Conservation (phyloP, 192 early-diverging fungal genomes). For the Podila verticillata region DNA sequence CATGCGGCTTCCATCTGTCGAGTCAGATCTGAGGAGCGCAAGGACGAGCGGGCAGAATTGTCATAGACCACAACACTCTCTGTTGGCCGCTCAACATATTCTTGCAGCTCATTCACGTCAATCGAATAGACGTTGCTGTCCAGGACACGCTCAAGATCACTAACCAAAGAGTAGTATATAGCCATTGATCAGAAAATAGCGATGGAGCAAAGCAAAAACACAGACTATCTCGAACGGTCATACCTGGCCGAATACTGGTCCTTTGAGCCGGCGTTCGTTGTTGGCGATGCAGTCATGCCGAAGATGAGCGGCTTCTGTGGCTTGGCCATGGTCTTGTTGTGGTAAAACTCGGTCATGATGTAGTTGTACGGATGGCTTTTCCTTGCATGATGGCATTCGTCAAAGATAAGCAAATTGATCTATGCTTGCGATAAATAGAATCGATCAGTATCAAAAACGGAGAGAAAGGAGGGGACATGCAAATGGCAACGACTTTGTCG, state of each 20-base stretch:
- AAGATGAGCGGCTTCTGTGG: conserved; percentile 60
- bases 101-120: conserved; percentile 14
- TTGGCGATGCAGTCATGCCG: conserved; percentile 93
- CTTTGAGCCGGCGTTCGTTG: conserved; percentile 35
- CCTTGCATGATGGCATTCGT: conserved; percentile 93
- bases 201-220: background rate
- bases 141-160: background rate
- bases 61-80: background rate
- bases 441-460: background rate
- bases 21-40: conserved; percentile 26
- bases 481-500: background rate
- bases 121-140: background rate
- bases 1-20: conserved; percentile 35
- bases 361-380: conserved; percentile 79
- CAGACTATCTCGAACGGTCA: background rate
- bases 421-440: conserved; percentile 22
- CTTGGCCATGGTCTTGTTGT: conserved; percentile 39
- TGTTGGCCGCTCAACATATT: background rate
- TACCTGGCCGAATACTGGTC: conserved; percentile 31
- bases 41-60: background rate
- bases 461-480: background rate
- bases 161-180: background rate
- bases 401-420: conserved; percentile 91
- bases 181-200: background rate
- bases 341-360: conserved; percentile 88